Evolutionary conservation across 176 grass and related monocot species (phyloP).

Genomic region (Rhynchospora breviuscula): DNA sequence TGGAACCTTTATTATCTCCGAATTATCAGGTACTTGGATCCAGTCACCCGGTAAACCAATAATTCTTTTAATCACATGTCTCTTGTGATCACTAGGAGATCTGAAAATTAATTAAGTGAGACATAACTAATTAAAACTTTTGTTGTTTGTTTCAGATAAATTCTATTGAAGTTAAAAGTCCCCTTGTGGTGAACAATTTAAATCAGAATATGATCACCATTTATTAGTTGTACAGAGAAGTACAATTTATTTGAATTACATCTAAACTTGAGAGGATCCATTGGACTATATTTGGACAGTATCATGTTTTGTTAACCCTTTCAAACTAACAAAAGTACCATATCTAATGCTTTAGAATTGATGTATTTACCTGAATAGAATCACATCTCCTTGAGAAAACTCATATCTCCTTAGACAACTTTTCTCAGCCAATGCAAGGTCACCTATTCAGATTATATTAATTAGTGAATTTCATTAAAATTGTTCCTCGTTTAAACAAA

Average conservation of each 20-base stretch:
- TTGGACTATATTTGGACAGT: background rate
- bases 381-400: slow-evolving; percentile 63
- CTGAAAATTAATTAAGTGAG: slow-evolving; percentile 23
- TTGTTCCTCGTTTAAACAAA: background rate
- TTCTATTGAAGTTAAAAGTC: background rate
- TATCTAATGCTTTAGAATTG: background rate
- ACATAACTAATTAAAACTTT: too few species aligned
- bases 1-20: slow-evolving; percentile 50
- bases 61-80: slow-evolving; percentile 40
- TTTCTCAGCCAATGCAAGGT: slow-evolving; percentile 33
- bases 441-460: slow-evolving; percentile 31
- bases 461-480: background rate
- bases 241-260: background rate
- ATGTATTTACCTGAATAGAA: slow-evolving; percentile 44
- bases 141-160: background rate
- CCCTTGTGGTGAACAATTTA: background rate
- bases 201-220: background rate
- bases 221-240: background rate
- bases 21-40: slow-evolving; percentile 55
- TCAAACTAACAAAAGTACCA: background rate
- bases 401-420: slow-evolving; percentile 40
- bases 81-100: slow-evolving; percentile 33
- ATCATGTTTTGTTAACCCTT: background rate
- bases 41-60: slow-evolving; percentile 71
- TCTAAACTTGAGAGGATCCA: background rate